phyloP scores from a whole-genome alignment of 2,329 filamentous ascomycete species.

The Uncinocarpus reesii region DNA sequence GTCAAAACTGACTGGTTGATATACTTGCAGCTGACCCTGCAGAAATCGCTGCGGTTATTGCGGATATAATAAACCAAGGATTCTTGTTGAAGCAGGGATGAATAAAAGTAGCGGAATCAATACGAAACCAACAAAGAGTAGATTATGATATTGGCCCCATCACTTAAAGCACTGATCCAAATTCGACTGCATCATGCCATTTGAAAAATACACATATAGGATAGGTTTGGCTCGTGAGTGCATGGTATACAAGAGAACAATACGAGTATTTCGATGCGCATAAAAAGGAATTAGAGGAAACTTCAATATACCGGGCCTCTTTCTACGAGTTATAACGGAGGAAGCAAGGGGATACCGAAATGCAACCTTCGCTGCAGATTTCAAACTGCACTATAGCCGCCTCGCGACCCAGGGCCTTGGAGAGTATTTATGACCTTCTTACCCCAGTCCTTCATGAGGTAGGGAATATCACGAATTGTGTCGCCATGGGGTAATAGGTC shows the following conservation, averaged over 20 bases:
- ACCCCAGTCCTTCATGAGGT: conserved; percentile 80
- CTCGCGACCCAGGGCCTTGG: conserved; percentile 71
- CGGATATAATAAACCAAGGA: no score
- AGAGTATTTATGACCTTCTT: conserved; percentile 71
- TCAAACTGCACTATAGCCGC: conserved; percentile 90
- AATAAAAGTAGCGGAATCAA: no score
- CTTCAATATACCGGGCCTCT: background rate
- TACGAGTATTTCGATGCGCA: background rate
- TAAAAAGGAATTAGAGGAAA: background rate
- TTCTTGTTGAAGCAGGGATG: no score
- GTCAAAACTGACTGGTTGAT: no score
- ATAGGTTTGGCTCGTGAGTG: background rate
- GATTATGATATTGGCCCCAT: background rate
- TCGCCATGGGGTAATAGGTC: conserved; percentile 89
- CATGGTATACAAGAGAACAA: conserved; percentile 2
- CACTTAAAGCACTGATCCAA: background rate
- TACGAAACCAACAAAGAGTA: background rate
- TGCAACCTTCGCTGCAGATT: background rate
- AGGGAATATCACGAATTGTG: conserved; percentile 82
- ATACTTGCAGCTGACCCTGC: no score
- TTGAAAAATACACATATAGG: background rate
- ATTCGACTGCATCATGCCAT: background rate
- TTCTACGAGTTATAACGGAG: background rate
- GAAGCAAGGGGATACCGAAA: background rate
- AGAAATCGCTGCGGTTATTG: no score